Evolutionary conservation across 495 filamentous ascomycete genomes (phyloP).

Genomic region (Rostrohypoxylon terebratum): DNA sequence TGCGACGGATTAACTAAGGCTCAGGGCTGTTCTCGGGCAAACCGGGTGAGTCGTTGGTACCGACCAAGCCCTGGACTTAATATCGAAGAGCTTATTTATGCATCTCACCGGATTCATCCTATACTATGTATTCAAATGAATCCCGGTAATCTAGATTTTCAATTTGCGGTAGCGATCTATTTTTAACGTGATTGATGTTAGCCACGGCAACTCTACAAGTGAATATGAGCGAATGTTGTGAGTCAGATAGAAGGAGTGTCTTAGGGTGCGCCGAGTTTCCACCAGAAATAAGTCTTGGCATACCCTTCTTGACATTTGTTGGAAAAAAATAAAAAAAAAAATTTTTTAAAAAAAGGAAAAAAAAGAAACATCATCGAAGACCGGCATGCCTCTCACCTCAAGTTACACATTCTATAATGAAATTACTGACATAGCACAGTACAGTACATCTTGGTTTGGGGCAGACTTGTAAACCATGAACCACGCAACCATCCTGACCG

Average conservation of each 20-base stretch:
- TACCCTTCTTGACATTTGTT: slow-evolving; percentile 4
- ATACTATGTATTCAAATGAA: slow-evolving; percentile 6
- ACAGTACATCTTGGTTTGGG: neutral
- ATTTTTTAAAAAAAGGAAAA: too few relatives aligned
- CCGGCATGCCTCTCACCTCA: slow-evolving; percentile 12
- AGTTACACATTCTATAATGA: slow-evolving; percentile 14
- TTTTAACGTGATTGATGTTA: slow-evolving; percentile 8
- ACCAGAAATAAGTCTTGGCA: slow-evolving; percentile 21
- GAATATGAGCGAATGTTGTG: slow-evolving; percentile 5
- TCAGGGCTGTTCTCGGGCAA: slow-evolving; percentile 15
- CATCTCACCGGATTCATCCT: slow-evolving; percentile 17
- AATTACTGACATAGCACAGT: slow-evolving; percentile 6
- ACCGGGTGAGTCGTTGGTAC: slow-evolving; percentile 22
- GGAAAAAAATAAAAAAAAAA: too few relatives aligned
- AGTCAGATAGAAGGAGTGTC: slow-evolving; percentile 10
- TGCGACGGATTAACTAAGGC: slow-evolving; percentile 10
- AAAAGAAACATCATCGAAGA: slow-evolving; percentile 6
- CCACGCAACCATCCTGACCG: neutral
- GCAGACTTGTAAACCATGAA: neutral
- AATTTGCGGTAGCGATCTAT: slow-evolving; percentile 15
- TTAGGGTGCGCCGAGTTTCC: slow-evolving; percentile 24
- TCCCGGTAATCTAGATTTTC: slow-evolving; percentile 12
- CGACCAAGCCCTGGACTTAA: slow-evolving; percentile 16
- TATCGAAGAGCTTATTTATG: slow-evolving; percentile 22
- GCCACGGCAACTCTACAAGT: slow-evolving; percentile 2